Percentiles rank a stretch among this genome's conserved stretches.
Evolutionary conservation across 371 early-diverging fungal genomes (phyloP).

Genomic region (Rhizopus stolonifer): DNA sequence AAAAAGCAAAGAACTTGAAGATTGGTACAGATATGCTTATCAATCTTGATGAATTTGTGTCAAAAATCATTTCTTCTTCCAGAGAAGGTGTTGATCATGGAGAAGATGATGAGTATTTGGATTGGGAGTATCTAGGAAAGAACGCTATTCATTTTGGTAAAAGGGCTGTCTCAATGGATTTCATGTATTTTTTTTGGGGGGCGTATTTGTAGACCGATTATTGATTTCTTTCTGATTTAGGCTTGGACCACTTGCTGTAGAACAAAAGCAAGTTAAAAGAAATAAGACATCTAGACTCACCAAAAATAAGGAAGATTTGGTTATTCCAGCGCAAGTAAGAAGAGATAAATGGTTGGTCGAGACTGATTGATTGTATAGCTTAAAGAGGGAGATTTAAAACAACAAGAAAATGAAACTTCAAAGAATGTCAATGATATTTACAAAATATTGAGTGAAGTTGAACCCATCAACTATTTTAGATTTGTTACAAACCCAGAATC

Average conservation of each 20-base stretch:
- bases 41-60: conserved; percentile 71
- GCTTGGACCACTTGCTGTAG: conserved; percentile 68
- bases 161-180: conserved; percentile 65
- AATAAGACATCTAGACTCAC: conserved; percentile 24
- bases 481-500: conserved; percentile 90
- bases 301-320: conserved; percentile 46
- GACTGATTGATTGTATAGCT: conserved; percentile 40
- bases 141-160: conserved; percentile 54
- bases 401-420: conserved; percentile 89
- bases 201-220: neutral
- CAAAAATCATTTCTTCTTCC: conserved; percentile 55
- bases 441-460: conserved; percentile 54
- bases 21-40: conserved; percentile 67
- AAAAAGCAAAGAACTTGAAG: conserved; percentile 75
- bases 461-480: conserved; percentile 75
- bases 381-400: conserved; percentile 68
- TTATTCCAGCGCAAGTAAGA: conserved; percentile 36
- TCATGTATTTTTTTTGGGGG: conserved; percentile 54
- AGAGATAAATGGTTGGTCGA: neutral
- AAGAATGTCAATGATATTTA: conserved; percentile 72
- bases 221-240: conserved; percentile 22
- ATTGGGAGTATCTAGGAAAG: conserved; percentile 70
- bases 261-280: conserved; percentile 55
- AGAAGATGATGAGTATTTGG: conserved; percentile 27
- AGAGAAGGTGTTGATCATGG: conserved; percentile 30